phyloP scores from a whole-genome alignment of 129 eudicot species.

The Oenanthe sinensis region DNA sequence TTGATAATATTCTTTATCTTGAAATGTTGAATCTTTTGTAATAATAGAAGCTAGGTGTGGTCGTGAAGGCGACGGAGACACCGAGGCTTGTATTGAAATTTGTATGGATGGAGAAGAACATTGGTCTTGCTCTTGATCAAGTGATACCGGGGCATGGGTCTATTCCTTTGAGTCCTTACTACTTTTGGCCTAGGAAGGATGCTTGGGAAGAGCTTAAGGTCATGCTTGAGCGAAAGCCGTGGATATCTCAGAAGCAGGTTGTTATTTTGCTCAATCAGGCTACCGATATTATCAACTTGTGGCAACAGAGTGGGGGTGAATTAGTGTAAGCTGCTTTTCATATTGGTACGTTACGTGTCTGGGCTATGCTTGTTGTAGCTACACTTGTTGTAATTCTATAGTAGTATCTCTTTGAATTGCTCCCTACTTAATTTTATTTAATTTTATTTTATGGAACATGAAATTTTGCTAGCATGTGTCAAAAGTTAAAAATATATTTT shows the following conservation, averaged over 20 bases:
- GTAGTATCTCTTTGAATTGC: neutral
- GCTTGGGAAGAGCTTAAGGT: conserved; percentile 90
- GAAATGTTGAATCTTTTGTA: neutral
- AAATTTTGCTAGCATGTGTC: neutral
- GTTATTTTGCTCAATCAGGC: conserved; percentile 85
- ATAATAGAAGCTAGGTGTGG: conserved; percentile 58
- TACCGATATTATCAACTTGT: conserved; percentile 81
- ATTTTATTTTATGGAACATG: too few species aligned
- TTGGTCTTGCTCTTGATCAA: conserved; percentile 77
- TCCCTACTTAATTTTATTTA: too few species aligned
- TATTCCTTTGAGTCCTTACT: conserved; percentile 80
- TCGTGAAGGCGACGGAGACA: conserved; percentile 68
- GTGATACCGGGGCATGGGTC: conserved; percentile 81
- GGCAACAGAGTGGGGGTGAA: conserved; percentile 75
- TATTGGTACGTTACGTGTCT: neutral
- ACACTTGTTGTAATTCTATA: neutral
- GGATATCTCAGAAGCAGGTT: conserved; percentile 73
- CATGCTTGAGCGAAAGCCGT: conserved; percentile 80
- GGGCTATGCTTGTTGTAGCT: neutral
- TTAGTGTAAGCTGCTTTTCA: conserved; percentile 16
- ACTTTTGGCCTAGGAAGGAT: conserved; percentile 94
- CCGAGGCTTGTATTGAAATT: conserved; percentile 81
- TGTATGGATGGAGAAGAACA: conserved; percentile 90
- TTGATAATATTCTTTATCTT: neutral
- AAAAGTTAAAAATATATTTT: neutral